These are phyloP conservation scores for Candida mattraensis DNA, from an alignment of 805 yeast genomes.

Conservation along the genomic window DNA sequence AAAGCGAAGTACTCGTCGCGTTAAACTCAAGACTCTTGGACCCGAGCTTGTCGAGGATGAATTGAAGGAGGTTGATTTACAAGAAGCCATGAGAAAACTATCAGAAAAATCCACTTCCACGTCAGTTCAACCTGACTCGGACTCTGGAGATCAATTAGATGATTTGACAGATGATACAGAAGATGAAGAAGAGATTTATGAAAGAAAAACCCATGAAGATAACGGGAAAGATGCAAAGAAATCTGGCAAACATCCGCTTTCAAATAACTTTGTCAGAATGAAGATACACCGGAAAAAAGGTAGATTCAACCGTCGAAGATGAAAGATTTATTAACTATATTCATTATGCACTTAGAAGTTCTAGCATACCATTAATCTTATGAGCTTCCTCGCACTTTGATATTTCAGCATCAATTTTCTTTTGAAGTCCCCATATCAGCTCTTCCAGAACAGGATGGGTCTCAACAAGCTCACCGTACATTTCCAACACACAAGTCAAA, in stretches of 20 bases:
- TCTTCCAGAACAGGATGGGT: conserved; percentile 77
- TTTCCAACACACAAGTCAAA: conserved; percentile 63
- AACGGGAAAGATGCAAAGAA: conserved; percentile 20
- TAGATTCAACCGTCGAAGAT: conserved; percentile 24
- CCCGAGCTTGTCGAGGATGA: conserved; percentile 28
- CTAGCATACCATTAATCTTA: conserved; percentile 91
- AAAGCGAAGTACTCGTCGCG: conserved; percentile 52
- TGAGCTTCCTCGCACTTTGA: conserved; percentile 83
- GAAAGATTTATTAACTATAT: conserved; percentile 3
- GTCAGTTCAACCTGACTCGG: background rate
- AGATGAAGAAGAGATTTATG: conserved; percentile 23
- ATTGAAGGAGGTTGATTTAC: conserved; percentile 41
- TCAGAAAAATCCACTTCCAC: conserved; percentile 12
- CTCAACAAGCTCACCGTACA: conserved; percentile 75
- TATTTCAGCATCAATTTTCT: conserved; percentile 66
- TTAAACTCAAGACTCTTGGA: conserved; percentile 44
- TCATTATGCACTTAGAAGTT: conserved; percentile 60
- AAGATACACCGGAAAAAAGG: conserved; percentile 31
- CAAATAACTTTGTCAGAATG: conserved; percentile 36
- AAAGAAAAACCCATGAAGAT: conserved; percentile 18
- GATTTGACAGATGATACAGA: conserved; percentile 18
- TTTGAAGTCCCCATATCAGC: conserved; percentile 57
- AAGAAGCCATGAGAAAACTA: conserved; percentile 39
- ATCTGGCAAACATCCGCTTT: conserved; percentile 29
- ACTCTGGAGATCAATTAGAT: conserved; percentile 20